Base-by-base conservation (phyloP, 371 early-diverging fungal genomes). In the Mortierella sp. region DNA sequence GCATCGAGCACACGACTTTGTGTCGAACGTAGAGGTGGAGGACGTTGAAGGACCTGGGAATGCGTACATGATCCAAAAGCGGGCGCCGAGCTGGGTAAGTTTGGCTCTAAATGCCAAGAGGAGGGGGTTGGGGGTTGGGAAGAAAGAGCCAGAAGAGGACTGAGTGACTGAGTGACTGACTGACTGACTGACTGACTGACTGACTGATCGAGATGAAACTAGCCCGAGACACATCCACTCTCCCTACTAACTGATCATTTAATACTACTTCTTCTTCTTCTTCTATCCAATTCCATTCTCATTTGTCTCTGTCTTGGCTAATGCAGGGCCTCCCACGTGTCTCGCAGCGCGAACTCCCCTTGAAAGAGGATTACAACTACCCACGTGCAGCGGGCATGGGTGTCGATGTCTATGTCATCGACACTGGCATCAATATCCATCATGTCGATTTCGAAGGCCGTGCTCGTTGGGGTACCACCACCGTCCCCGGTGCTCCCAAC, bases 361-460 rank as follows among this genome's bases (percentile, higher is more conserved):
- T 79, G 23, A 16, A 21, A 1, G 18, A 69, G 6, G 70, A 70
- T 53, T 85, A 85, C 70, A 51, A 30, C 37, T 85, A 85, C 64
- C 82, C 81, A 0, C 75, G 56, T 29, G 6, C 68, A 16, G 87
- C 84, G 12, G 92, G 92, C 14, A 44, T 68, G 59, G 90, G 89
- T 57, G 91, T 93, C n/a, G 82, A 81, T 56, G 92, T 90, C n/a
- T 92, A 92, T 83, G 88, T 96, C 45, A 84, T 95, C 56, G 96
- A 96, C 83, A 95, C 95, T 1, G 95, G 95, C 25, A 84, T 94
- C 57, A 82, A 86, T 62, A 82, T 89, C 64, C 61, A 83, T 29
- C 95, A 95, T 74, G 80, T 82, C 57, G 95, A 96, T 56, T 93
- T 96, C 64, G 84, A 87, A 61, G 93, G 92, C 30, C 85, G 94